phyloP scores from a whole-genome alignment of 2,329 filamentous ascomycete genomes.

The Periconia digitata region DNA sequence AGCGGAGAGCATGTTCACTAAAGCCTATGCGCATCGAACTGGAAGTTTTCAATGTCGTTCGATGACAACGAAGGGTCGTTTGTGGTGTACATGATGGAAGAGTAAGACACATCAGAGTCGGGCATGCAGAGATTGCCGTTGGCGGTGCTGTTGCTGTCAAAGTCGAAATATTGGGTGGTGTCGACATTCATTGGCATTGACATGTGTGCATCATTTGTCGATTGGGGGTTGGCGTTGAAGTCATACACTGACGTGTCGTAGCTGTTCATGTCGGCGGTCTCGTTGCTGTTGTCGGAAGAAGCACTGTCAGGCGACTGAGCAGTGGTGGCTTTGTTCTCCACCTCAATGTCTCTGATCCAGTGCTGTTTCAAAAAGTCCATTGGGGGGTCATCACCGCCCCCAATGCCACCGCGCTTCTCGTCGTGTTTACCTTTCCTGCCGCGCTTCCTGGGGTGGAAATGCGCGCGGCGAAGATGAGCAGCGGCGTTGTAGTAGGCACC shows the following conservation, averaged over 20 bases:
- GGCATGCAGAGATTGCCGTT: conserved; percentile 22
- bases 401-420: conserved; percentile 60
- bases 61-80: conserved; percentile 8
- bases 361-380: conserved; percentile 61
- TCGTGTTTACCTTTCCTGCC: conserved; percentile 60
- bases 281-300: conserved; percentile 18
- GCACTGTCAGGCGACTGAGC: conserved; percentile 23
- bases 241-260: conserved; percentile 10
- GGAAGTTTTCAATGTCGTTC: conserved; percentile 21
- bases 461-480: conserved; percentile 81
- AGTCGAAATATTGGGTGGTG: conserved; percentile 20
- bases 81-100: conserved; percentile 19
- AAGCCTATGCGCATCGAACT: conserved; percentile 32
- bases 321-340: conserved; percentile 28
- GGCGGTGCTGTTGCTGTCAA: no score
- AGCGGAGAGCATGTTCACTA: no score
- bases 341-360: conserved; percentile 62
- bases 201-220: conserved; percentile 6
- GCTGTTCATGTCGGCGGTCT: conserved; percentile 1
- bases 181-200: conserved; percentile 14
- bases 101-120: conserved; percentile 21
- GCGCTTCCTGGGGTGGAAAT: conserved; percentile 74
- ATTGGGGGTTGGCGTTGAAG: not conserved
- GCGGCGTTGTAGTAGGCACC: conserved; percentile 94
- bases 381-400: conserved; percentile 61